Evolutionary conservation across 257 asterid genomes (phyloP), one percentile per base, ranked within the genome.

Genomic region (Nicotiana attenuata): DNA sequence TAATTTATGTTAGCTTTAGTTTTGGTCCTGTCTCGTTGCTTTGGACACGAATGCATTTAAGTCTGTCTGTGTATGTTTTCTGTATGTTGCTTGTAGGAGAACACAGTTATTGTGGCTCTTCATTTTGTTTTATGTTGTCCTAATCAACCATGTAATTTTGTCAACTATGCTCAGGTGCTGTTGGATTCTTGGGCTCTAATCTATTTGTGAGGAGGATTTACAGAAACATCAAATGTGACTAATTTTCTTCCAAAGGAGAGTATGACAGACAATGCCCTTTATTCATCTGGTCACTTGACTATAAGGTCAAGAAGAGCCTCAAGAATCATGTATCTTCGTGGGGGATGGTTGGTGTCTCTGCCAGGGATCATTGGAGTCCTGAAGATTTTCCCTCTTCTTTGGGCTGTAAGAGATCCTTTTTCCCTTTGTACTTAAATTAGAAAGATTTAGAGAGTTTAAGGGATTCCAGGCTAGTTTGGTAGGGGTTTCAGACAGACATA

Each of bases 191-290:
- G 79, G 98, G 98, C 81, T 95, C 98, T 78, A 93, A 91, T 89
- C 87, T 92, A 81, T 95, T 95, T 57, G 98, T 95, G 76, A 88
- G 97, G 91, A 93, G 97, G 90, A 95, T 95, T 81, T 95, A 95
- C 91, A 84, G 92, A 84, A 95, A 95, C 92, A 95, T 95, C 89
- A 95, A 95, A 86, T 90, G 96, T 76, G 98, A 95, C 88, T 94
- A 88, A 80, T 83, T 82, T 78, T 38, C 31, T 10, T 55, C 10
- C 14, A 24, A 71, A 59, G 60, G 14, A 55, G 59, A 65, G 41
- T 10, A 59, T 78, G 28, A 65, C 81, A 15, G 38, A 38, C 16
- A 33, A 66, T 26, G 81, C 56, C 76, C 84, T 26, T 56, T 10
- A 56, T 33, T 47, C n/a, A 41, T 73, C 61, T 55, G 14, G 60